Evolutionary conservation across 805 yeast species (phyloP).

Genomic region (Yarrowia deformans): DNA sequence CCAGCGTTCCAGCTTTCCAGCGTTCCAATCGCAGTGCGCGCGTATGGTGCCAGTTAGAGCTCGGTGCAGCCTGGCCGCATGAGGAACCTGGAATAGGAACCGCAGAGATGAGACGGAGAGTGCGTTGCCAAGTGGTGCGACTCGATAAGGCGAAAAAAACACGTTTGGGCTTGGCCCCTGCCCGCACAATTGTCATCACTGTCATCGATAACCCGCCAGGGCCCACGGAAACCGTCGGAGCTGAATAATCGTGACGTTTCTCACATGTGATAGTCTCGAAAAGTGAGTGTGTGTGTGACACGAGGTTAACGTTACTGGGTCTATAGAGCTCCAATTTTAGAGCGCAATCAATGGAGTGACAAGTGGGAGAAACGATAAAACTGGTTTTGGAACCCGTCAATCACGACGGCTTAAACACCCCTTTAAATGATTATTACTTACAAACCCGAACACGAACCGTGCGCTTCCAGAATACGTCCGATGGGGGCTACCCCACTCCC

Average conservation of each 20-base stretch:
- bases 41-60: constrained; percentile 28
- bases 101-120: too few relatives aligned
- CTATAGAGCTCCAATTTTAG: neutral
- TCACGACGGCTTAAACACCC: neutral
- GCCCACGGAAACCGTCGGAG: too few relatives aligned
- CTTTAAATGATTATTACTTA: constrained; percentile 10
- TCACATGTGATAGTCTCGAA: constrained; percentile 12
- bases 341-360: constrained; percentile 16
- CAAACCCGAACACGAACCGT: neutral
- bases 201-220: neutral
- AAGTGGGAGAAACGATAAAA: neutral
- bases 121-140: constrained; percentile 14
- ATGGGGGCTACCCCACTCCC: constrained; percentile 18
- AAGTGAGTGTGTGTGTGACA: neutral
- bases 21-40: constrained; percentile 15
- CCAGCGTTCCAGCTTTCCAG: neutral
- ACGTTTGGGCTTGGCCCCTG: neutral
- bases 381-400: neutral
- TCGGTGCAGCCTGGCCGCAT: constrained; percentile 4
- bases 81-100: neutral
- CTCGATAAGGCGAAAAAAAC: neutral
- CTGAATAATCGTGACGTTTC: constrained; percentile 5
- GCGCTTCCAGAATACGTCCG: constrained; percentile 8
- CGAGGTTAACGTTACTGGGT: constrained; percentile 8
- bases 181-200: neutral